Base-by-base conservation (phyloP, 129 eudicot species). In the Flaveria sonorensis region DNA sequence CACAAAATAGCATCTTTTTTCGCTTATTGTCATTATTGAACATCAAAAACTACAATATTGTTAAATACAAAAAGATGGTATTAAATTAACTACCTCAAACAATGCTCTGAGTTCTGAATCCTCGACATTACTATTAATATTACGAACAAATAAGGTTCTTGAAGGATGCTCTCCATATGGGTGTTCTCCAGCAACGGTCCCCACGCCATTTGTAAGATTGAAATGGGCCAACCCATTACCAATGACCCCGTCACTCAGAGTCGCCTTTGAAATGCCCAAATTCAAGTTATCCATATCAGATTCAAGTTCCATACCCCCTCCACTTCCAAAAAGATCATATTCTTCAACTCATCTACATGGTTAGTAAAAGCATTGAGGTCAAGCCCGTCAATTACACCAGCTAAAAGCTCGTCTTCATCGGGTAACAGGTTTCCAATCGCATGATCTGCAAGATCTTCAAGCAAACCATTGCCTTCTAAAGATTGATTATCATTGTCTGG, bases 151-250 rank as follows among this genome's bases (percentile, higher is more conserved):
- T 66, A 94, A 73, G 16, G 99, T 94, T 68, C 97, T 81, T 2
- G 99, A 94, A 72, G 99, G 99, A 78, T 94, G 96, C 77, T 91
- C 99, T 32, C 99, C 99, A 80, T 77, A 81, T 3, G 98, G 98
- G 70, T 90, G 98, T 64, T 93, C 98, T 32, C 97, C 97, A 65
- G 88, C 91, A 82, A 88, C 89, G 11, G 93, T 77, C 47, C 93
- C 96, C 23, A 47, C 85, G 10, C 86, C 86, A 77, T 86, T 89
- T 24, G 89, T 36, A 60, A 85, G 75, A 66, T 62, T 81, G 19
- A 30, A 81, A 53, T 81, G 90, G 47, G 86, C 72, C 60, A 84
- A 77, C 45, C 92, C 87, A 32, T 83, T 88, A 20, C 89, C 88
- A 48, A 50, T 56, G 45, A 82, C 81, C 56, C 96, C 96, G 76